These are phyloP conservation scores for Myxozyma neotropica DNA, from an alignment of 805 yeast genomes.

Conservation along the genomic window DNA sequence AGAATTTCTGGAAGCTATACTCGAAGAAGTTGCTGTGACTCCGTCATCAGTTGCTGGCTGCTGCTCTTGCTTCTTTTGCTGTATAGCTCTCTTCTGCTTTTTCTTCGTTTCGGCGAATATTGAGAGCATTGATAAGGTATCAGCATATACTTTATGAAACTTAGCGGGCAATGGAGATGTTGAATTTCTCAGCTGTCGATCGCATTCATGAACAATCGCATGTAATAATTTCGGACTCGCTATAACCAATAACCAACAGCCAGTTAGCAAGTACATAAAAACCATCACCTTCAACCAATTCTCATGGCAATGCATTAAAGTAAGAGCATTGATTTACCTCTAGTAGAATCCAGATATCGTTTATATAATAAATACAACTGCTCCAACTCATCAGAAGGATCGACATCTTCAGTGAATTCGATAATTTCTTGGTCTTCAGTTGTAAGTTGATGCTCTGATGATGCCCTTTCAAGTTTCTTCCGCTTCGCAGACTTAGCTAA, in stretches of 20 bases:
- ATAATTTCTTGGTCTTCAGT: conserved; percentile 53
- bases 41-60: conserved; percentile 23
- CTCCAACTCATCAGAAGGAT: conserved; percentile 75
- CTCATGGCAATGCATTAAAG: background rate
- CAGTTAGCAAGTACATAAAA: too few relatives aligned
- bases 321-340: conserved; percentile 44
- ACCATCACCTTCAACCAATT: too few relatives aligned
- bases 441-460: background rate
- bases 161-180: conserved; percentile 40
- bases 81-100: conserved; percentile 23
- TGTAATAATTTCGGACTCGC: conserved; percentile 44
- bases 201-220: conserved; percentile 93
- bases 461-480: conserved; percentile 15
- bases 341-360: conserved; percentile 58
- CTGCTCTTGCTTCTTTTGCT: conserved; percentile 35
- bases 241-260: background rate
- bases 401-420: conserved; percentile 68
- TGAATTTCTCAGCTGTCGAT: conserved; percentile 56
- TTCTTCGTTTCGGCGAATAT: conserved; percentile 35
- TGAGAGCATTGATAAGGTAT: conserved; percentile 50
- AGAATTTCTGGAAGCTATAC: conserved; percentile 34
- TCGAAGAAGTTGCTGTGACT: background rate
- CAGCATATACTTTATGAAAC: conserved; percentile 75
- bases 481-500: conserved; percentile 30
- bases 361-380: conserved; percentile 75